phyloP scores from a whole-genome alignment of 306 rosid species.

The Fagus crenata region DNA sequence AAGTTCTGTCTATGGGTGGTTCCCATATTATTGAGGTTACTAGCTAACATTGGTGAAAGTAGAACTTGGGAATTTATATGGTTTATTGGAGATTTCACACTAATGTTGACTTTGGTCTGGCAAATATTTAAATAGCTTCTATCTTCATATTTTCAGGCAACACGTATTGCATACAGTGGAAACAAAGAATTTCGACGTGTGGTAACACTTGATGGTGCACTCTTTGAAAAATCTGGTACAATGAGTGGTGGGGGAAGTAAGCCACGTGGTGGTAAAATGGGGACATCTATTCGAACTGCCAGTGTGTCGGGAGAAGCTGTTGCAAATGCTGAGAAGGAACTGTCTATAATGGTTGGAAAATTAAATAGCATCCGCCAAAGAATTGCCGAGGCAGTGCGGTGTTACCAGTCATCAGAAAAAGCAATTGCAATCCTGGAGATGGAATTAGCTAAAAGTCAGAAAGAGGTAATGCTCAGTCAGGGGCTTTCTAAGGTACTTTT shows the following conservation, averaged over 20 bases:
- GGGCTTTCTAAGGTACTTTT: slow-evolving; percentile 9
- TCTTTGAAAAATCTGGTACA: slow-evolving; percentile 87
- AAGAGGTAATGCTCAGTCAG: slow-evolving; percentile 59
- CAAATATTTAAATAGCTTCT: slow-evolving; percentile 23
- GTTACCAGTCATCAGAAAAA: slow-evolving; percentile 72
- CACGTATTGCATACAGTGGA: slow-evolving; percentile 73
- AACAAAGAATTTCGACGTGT: slow-evolving; percentile 73
- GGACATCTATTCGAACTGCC: slow-evolving; percentile 76
- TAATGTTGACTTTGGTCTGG: neutral
- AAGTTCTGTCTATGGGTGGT: neutral
- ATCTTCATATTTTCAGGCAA: slow-evolving; percentile 57
- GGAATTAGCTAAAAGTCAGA: slow-evolving; percentile 83
- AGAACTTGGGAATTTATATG: neutral
- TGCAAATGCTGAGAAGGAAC: slow-evolving; percentile 73
- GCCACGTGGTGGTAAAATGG: slow-evolving; percentile 96
- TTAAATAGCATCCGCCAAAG: slow-evolving; percentile 59
- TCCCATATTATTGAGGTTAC: neutral
- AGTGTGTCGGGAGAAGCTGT: slow-evolving; percentile 82
- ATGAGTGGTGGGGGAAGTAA: slow-evolving; percentile 94
- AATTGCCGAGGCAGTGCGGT: slow-evolving; percentile 54
- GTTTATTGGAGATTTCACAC: neutral
- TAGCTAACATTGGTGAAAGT: slow-evolving; percentile 10
- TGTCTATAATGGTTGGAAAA: slow-evolving; percentile 45
- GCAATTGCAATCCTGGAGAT: slow-evolving; percentile 62
- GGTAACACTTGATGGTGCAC: slow-evolving; percentile 92